Base-by-base conservation (phyloP, 345 rosid genomes). In the Camelina hispida region DNA sequence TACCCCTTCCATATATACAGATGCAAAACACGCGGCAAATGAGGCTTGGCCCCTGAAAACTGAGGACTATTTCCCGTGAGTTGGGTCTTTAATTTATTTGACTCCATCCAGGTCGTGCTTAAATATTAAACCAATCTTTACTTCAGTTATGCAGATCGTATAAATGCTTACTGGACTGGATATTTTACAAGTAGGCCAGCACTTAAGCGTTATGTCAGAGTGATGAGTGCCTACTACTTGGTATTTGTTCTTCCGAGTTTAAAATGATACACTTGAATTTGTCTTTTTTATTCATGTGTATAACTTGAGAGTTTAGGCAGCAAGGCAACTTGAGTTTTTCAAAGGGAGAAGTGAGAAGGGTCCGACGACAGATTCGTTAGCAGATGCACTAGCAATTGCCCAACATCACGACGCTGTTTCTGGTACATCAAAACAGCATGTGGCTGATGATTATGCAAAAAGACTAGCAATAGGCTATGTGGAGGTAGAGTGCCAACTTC, bases 401-500 rank as follows among this genome's bases (percentile, higher is more conserved):
- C 99, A 95, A 68, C 99, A 95, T 83, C 99, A 95, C 72, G 99
- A 95, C 60, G 99, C 93, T 52, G 97, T 95, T 77, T 76, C 89
- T 54, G 99, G 97, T 73, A 95, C 99, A 43, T 90, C 87, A 54
- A 82, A 87, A 85, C 97, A 95, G 70, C 99, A 95, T 20, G 99
- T 95, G 71, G 97, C 97, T 70, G 59, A 87, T 82, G 99, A 95
- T 81, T 95, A 95, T 81, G 90, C 92, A 30, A 90, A 87, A 79
- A 85, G 99, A 69, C 82, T 92, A 62, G 86, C 97, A 32, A 89
- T 95, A 54, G 99, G 97, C 71, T 89, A 90, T 66, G 62, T 62
- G 9, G 96, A 95, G 97, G 97, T 92, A 78, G 63, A 60, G 50
- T 62, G 64, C 23, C 59, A 44, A 61, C 63, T 52, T 52, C 0